Percentiles rank a stretch among this genome's conserved stretches.
phyloP scores from a whole-genome alignment of 2,329 filamentous ascomycete genomes.

The Pseudonectria foliicola region DNA sequence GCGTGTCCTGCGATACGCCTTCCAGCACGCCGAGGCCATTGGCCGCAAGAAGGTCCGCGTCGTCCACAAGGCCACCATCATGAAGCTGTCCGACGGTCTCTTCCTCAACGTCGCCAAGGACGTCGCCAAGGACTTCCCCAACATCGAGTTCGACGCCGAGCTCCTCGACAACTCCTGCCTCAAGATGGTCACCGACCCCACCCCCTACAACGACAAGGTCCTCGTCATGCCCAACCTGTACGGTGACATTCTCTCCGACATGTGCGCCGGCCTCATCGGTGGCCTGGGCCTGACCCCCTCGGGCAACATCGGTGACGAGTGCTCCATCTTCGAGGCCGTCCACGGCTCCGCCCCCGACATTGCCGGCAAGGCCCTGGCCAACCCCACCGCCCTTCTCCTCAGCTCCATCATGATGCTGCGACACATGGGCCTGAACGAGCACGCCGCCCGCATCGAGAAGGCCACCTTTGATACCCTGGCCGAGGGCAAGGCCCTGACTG shows the following conservation, averaged over 20 bases:
- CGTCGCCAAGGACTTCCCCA: slow-evolving; percentile 90
- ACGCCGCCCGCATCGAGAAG: slow-evolving; percentile 84
- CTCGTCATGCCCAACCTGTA: slow-evolving; percentile 98
- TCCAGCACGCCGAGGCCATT: slow-evolving; percentile 92
- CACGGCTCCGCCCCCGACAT: slow-evolving; percentile 97
- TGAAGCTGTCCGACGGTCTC: slow-evolving; percentile 99
- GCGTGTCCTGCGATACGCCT: slow-evolving; percentile 93
- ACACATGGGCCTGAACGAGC: slow-evolving; percentile 85
- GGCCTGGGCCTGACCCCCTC: slow-evolving; percentile 95
- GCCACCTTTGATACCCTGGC: slow-evolving; percentile 92
- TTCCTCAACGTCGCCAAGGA: slow-evolving; percentile 84
- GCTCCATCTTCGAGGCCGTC: slow-evolving; percentile 99
- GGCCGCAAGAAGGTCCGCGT: slow-evolving; percentile 95
- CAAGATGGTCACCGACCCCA: slow-evolving; percentile 95
- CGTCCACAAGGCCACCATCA: slow-evolving; percentile 99
- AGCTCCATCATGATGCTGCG: slow-evolving; percentile 99
- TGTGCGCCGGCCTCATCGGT: slow-evolving; percentile 97
- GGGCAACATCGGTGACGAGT: slow-evolving; percentile 97
- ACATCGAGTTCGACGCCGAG: slow-evolving; percentile 95
- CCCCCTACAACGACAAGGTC: slow-evolving; percentile 98
- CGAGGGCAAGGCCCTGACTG: slow-evolving; percentile 93
- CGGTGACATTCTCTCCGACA: slow-evolving; percentile 98
- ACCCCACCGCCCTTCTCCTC: slow-evolving; percentile 92
- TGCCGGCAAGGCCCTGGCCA: slow-evolving; percentile 89
- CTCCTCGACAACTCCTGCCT: slow-evolving; percentile 98